These are phyloP conservation scores for Salix suchowensis DNA, from an alignment of 345 rosid genomes.

Conservation along the genomic window DNA sequence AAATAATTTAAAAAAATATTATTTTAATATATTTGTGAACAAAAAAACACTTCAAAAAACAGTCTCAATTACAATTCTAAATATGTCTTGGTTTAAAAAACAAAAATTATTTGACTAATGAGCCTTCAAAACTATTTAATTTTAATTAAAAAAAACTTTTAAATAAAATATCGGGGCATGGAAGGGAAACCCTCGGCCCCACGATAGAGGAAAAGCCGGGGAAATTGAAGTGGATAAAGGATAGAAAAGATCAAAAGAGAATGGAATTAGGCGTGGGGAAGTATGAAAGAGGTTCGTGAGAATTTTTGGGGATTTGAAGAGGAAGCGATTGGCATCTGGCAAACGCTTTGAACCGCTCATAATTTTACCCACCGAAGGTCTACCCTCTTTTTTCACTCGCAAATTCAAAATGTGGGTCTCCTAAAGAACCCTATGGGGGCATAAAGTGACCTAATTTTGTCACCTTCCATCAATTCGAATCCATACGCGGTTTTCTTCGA, in stretches of 20 bases:
- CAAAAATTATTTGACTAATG: too few species aligned
- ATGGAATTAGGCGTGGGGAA: not conserved
- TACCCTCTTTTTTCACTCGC: not conserved
- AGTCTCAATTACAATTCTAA: too few species aligned
- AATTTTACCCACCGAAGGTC: slow-evolving; percentile 13
- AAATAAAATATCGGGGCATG: too few species aligned
- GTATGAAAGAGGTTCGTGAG: not conserved
- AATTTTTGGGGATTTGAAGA: slow-evolving; percentile 10
- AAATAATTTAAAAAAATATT: too few species aligned
- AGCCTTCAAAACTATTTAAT: too few species aligned
- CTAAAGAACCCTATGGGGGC: not conserved
- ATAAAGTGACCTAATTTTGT: not conserved
- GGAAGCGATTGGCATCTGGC: not conserved
- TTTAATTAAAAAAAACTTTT: too few species aligned
- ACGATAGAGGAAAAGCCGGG: not conserved
- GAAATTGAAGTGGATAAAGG: not conserved
- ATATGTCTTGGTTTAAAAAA: too few species aligned
- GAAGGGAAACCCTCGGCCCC: not conserved
- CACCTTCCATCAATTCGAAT: not conserved
- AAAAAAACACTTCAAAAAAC: too few species aligned
- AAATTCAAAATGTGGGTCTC: not conserved
- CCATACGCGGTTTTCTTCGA: too few species aligned
- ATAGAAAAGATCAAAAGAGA: not conserved
- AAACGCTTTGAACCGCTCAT: not conserved
- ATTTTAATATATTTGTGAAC: too few species aligned